Evolutionary conservation across 352 stramenopile genomes (phyloP).

Genomic region (Phytopythium aichiense): DNA sequence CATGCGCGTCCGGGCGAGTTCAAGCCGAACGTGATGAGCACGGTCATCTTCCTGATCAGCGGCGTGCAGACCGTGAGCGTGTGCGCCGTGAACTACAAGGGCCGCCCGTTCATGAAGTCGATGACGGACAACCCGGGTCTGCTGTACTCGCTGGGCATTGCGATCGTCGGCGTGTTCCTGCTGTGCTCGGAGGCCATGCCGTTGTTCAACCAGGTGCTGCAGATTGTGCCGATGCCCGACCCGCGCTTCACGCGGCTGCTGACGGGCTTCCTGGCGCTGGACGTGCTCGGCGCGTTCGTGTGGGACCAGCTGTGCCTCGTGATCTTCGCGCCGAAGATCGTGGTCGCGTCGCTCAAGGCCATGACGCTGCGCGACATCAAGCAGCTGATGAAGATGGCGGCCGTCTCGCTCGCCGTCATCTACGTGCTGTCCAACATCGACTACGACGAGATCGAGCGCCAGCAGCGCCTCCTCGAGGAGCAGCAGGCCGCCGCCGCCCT

Average conservation of each 20-base stretch:
- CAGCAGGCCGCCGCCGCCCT: conserved; percentile 20
- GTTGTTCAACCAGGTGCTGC: conserved; percentile 90
- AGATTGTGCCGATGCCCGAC: conserved; percentile 91
- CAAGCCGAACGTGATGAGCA: conserved; percentile 98
- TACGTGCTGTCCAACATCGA: conserved; percentile 88
- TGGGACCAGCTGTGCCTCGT: conserved; percentile 85
- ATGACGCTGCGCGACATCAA: conserved; percentile 77
- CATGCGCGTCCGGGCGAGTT: conserved; percentile 90
- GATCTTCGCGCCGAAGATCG: conserved; percentile 85
- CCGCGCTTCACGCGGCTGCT: conserved; percentile 78
- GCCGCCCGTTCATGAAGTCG: conserved; percentile 97
- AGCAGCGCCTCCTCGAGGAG: conserved; percentile 78
- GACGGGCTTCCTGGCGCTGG: conserved; percentile 74
- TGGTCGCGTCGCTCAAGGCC: conserved; percentile 68
- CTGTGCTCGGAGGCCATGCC: conserved; percentile 90
- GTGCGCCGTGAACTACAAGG: conserved; percentile 99
- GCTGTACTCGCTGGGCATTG: conserved; percentile 89
- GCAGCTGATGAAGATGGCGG: conserved; percentile 84
- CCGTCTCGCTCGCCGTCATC: conserved; percentile 80
- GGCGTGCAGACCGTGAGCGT: conserved; percentile 95
- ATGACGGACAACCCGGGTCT: conserved; percentile 96
- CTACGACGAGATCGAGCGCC: conserved; percentile 87
- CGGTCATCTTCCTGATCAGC: conserved; percentile 97
- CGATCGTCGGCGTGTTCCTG: conserved; percentile 87
- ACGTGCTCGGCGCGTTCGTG: conserved; percentile 81